Evolutionary conservation across 441 rosid genomes (phyloP).

Genomic region (Jatropha multifida): DNA sequence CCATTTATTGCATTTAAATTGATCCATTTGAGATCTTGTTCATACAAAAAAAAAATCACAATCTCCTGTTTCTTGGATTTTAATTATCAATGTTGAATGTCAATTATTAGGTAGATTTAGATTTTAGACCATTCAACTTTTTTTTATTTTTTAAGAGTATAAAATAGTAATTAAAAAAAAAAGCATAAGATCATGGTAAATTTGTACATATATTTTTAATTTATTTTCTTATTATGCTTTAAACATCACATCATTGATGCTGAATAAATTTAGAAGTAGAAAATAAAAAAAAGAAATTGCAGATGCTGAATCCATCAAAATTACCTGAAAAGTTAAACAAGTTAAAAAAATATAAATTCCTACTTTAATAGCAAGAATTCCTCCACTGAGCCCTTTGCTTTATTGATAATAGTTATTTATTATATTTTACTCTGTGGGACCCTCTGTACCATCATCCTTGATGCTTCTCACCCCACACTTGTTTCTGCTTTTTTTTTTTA

Average conservation of each 20-base stretch:
- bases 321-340: not conserved
- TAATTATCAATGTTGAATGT: not conserved
- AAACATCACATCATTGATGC: not conserved
- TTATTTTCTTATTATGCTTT: no score
- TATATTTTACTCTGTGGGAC: not conserved
- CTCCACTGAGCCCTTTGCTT: not conserved
- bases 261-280: not conserved
- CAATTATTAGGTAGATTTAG: slow-evolving; percentile 29
- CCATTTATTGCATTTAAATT: not conserved
- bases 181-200: not conserved
- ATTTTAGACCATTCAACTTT: slow-evolving; percentile 24
- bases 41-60: not conserved
- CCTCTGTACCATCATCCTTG: not conserved
- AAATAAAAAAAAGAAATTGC: not conserved
- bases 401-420: not conserved
- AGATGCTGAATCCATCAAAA: not conserved
- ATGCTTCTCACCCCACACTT: no score
- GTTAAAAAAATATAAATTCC: not conserved
- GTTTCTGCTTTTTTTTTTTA: no score
- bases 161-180: not conserved
- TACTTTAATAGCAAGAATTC: not conserved
- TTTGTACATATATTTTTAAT: not conserved
- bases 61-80: not conserved
- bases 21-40: not conserved
- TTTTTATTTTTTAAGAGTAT: not conserved